Percentiles rank a stretch among this genome's conserved stretches.
These are phyloP conservation scores for Fomitiporia mediterranea DNA, from an alignment of 1,284 basidiomycete genomes.

Conservation along the genomic window DNA sequence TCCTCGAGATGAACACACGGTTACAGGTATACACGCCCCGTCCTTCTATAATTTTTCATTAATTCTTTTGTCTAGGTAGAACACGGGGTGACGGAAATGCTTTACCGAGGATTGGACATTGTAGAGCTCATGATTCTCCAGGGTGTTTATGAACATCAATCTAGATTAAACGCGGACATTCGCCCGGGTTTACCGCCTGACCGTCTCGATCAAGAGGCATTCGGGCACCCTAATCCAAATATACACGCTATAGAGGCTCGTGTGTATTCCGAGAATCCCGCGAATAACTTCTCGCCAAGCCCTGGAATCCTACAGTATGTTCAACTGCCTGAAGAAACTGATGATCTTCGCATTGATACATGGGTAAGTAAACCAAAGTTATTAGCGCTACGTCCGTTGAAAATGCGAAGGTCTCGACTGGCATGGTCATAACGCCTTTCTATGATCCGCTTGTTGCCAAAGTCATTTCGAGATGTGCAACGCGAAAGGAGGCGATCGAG, in stretches of 20 bases:
- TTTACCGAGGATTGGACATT: slow-evolving; percentile 55
- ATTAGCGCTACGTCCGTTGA: background rate
- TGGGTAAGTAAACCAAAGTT: slow-evolving; percentile 37
- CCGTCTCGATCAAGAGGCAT: slow-evolving; percentile 31
- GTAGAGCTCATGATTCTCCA: slow-evolving; percentile 63
- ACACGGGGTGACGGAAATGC: slow-evolving; percentile 62
- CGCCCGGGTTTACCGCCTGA: slow-evolving; percentile 25
- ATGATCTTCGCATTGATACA: slow-evolving; percentile 46
- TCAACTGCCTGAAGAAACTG: slow-evolving; percentile 31
- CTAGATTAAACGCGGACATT: slow-evolving; percentile 26
- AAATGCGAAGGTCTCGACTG: slow-evolving; percentile 41
- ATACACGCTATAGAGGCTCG: slow-evolving; percentile 58
- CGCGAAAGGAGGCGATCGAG: slow-evolving; percentile 38
- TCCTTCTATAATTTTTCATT: background rate
- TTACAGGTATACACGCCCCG: slow-evolving; percentile 43
- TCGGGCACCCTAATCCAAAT: slow-evolving; percentile 26
- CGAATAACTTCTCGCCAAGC: slow-evolving; percentile 52
- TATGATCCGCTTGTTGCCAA: slow-evolving; percentile 59
- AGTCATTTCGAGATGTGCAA: slow-evolving; percentile 42
- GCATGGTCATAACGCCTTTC: slow-evolving; percentile 47
- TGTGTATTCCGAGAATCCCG: slow-evolving; percentile 64
- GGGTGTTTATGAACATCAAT: slow-evolving; percentile 35
- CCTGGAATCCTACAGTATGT: slow-evolving; percentile 62
- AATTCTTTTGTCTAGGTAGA: slow-evolving; percentile 44
- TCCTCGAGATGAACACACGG: slow-evolving; percentile 73